Evolutionary conservation across 2,329 filamentous ascomycete genomes (phyloP).

Genomic region (Colletotrichum limetticola): DNA sequence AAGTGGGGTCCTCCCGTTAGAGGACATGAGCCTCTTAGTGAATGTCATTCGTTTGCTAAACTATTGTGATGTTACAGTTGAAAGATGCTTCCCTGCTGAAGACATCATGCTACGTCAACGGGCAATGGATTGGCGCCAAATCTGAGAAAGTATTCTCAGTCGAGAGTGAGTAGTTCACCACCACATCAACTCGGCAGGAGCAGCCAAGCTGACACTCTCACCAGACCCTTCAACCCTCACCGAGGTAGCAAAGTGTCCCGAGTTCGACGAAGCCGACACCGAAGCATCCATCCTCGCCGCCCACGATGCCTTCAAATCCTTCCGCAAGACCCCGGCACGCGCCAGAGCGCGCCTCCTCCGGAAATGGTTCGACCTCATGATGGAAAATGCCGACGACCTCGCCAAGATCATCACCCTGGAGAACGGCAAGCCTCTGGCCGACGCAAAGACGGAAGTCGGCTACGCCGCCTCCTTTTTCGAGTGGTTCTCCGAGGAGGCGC

Average conservation of each 20-base stretch:
- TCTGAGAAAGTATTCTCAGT: conserved; percentile 81
- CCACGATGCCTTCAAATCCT: conserved; percentile 70
- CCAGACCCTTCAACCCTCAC: conserved; percentile 77
- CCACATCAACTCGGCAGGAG: neutral
- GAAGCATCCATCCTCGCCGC: conserved; percentile 77
- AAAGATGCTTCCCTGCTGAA: conserved; percentile 76
- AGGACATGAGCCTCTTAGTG: neutral
- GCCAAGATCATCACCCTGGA: conserved; percentile 76
- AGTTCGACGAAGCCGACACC: conserved; percentile 76
- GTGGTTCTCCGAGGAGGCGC: conserved; percentile 74
- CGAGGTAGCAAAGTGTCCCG: conserved; percentile 76
- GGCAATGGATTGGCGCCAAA: conserved; percentile 78
- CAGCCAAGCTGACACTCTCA: conserved; percentile 2
- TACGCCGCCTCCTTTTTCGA: conserved; percentile 71
- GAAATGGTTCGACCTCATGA: conserved; percentile 75
- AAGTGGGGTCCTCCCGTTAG: neutral
- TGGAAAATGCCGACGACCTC: conserved; percentile 73
- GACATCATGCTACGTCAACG: conserved; percentile 78
- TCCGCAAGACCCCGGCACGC: conserved; percentile 68
- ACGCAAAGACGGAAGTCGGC: conserved; percentile 66
- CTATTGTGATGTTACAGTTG: conserved; percentile 50
- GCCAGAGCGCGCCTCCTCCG: conserved; percentile 69
- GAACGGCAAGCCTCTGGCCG: conserved; percentile 75
- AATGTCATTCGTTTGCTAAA: neutral
- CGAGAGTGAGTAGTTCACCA: conserved; percentile 53